phyloP scores from a whole-genome alignment of 1,139 yeast genomes.

The Blastobotrys raffinosifermentans region DNA sequence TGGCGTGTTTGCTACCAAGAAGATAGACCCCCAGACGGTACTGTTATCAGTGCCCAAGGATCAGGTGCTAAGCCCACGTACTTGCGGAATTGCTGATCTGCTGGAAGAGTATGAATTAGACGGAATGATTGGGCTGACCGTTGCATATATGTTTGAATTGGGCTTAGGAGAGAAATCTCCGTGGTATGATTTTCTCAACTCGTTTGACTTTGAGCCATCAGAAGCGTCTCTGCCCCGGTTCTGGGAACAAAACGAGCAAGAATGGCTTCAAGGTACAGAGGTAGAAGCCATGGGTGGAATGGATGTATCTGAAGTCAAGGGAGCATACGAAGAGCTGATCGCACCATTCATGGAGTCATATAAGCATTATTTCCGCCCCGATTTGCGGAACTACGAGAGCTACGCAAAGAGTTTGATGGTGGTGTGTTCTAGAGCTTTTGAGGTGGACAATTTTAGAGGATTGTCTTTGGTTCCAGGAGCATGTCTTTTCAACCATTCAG shows the following conservation, averaged over 20 bases:
- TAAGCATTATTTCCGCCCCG: constrained; percentile 21
- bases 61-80: constrained; percentile 29
- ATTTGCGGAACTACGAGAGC: constrained; percentile 24
- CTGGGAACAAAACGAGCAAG: constrained; percentile 52
- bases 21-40: constrained; percentile 32
- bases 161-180: constrained; percentile 55
- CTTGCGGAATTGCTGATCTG: constrained; percentile 60
- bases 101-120: constrained; percentile 53
- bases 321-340: constrained; percentile 44
- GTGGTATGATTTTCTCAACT: constrained; percentile 61
- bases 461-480: constrained; percentile 86
- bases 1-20: constrained; percentile 60
- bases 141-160: constrained; percentile 68
- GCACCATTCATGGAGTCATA: constrained; percentile 28
- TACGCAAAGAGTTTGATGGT: constrained; percentile 31
- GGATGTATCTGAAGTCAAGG: constrained; percentile 51
- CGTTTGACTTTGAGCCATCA: constrained; percentile 40
- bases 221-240: constrained; percentile 40
- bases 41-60: constrained; percentile 30
- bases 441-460: constrained; percentile 68
- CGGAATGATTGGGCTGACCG: constrained; percentile 62
- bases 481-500: constrained; percentile 75
- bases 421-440: constrained; percentile 74
- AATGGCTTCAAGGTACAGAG: constrained; percentile 57
- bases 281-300: constrained; percentile 58